phyloP scores from a whole-genome alignment of 352 stramenopile species.

The Phytopythium montanum region DNA sequence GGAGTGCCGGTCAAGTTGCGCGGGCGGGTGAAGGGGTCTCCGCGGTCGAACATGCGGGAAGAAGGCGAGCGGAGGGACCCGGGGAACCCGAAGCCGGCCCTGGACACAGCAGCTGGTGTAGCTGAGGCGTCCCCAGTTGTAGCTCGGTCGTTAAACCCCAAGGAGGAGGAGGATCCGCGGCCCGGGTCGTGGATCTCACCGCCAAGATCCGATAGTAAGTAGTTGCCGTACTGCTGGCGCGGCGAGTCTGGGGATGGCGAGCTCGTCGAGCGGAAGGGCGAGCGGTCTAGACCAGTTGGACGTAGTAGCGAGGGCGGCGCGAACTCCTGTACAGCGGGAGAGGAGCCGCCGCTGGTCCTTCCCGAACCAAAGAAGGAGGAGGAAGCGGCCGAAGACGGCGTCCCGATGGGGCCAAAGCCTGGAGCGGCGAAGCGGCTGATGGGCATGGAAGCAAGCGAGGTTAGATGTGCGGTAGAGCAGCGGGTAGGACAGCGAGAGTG shows the following conservation, averaged over 20 bases:
- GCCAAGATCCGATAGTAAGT: conserved; percentile 51
- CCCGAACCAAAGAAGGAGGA: conserved; percentile 15
- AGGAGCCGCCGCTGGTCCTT: background rate
- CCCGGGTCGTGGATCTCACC: conserved; percentile 47
- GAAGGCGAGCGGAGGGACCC: conserved; percentile 22
- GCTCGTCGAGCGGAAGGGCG: conserved; percentile 17
- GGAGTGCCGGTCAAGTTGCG: conserved; percentile 3
- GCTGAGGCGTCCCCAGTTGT: background rate
- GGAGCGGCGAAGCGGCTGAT: conserved; percentile 1
- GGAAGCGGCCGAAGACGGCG: conserved; percentile 2
- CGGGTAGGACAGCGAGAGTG: background rate
- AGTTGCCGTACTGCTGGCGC: conserved; percentile 27
- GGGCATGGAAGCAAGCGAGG: background rate
- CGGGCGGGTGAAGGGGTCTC: conserved; percentile 4
- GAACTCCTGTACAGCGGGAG: conserved; percentile 20
- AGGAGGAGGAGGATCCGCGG: conserved; percentile 17
- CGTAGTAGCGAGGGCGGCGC: conserved; percentile 11
- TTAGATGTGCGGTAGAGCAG: background rate
- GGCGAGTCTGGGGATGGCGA: conserved; percentile 11
- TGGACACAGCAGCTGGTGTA: background rate
- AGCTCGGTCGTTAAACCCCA: background rate
- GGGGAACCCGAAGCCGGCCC: conserved; percentile 30
- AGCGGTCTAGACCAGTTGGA: conserved; percentile 19
- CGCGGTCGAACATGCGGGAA: conserved; percentile 24
- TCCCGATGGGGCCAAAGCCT: conserved; percentile 46